Evolutionary conservation across 176 grass and related monocot genomes (phyloP), one percentile per base, ranked within the genome.

Genomic region (Eragrostis nindensis): DNA sequence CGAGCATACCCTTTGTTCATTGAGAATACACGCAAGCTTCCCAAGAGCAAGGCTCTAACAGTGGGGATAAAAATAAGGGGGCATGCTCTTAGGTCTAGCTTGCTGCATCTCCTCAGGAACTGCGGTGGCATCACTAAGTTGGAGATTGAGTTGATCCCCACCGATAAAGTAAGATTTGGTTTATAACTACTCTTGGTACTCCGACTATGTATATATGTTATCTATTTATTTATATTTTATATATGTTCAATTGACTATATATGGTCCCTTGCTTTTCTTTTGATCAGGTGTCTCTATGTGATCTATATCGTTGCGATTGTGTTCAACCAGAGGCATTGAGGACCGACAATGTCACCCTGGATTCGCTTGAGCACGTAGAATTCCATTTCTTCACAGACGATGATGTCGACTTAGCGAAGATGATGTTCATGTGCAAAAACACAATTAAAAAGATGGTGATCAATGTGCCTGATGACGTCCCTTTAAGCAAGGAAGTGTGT

Each of bases 321-420:
- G 8, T 10, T 44, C 40, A 64, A 12, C 24, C 7, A 76, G 54
- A 77, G 59, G 41, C 41, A 16, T 14, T 64, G 11, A 67, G 46
- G 30, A 54, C 43, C 0, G 45, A 79, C 12, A 67, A 67, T 1
- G 30, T 67, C 5, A 1, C 19, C 6, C 30, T 79, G 18, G 62
- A 79, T 50, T 67, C 6, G 0, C 76, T 79, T 5, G 45, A 79
- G 19, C 44, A 67, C 11, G 26, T 79, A 67, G 60, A 79, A 36
- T 40, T 79, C 62, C 25, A 39, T 53, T 48, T 36, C 45, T 79
- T 79, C 44, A 67, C 76, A 49, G 62, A 53, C 9, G 60, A 66
- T 1, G 76, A 79, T 0, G 19, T 79, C 1, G 26, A 79, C 62
- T 26, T 79, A 19, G 62, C 53, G 62, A 79, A 79, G 29, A 18